phyloP scores from a whole-genome alignment of 192 early-diverging fungal genomes.

The Coemansia sp. region DNA sequence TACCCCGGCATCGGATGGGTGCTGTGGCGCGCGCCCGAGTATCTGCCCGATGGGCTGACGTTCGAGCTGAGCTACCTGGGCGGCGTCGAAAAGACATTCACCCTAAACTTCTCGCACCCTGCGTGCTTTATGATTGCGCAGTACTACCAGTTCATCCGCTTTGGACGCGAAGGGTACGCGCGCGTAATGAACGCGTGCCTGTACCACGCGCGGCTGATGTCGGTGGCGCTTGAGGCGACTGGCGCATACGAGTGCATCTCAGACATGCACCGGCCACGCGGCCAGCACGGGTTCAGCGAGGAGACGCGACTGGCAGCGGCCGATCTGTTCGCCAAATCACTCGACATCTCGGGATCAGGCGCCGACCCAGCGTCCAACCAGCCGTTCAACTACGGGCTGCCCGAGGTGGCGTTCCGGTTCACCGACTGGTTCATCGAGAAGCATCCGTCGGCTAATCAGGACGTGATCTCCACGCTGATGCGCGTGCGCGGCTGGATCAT shows the following conservation, averaged over 20 bases:
- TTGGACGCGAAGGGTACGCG: conserved; percentile 65
- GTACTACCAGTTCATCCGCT: conserved; percentile 78
- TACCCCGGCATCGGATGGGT: conserved; percentile 85
- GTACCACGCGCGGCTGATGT: conserved; percentile 59
- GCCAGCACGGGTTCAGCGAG: conserved; percentile 43
- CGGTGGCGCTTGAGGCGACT: conserved; percentile 54
- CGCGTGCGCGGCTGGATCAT: conserved; percentile 75
- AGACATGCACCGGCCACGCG: conserved; percentile 61
- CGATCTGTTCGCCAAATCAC: conserved; percentile 15
- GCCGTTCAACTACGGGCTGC: conserved; percentile 56
- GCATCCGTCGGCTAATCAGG: conserved; percentile 61
- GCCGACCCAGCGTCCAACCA: conserved; percentile 31
- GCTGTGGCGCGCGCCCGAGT: conserved; percentile 67
- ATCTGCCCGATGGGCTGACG: conserved; percentile 70
- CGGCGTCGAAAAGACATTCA: conserved; percentile 66
- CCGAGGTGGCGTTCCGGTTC: conserved; percentile 66
- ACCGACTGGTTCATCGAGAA: conserved; percentile 55
- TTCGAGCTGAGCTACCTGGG: conserved; percentile 78
- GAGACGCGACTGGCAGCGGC: conserved; percentile 25
- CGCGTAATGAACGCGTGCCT: conserved; percentile 66
- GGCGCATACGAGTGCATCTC: conserved; percentile 65
- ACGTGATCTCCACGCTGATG: conserved; percentile 58
- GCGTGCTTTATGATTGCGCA: conserved; percentile 76
- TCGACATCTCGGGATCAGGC: conserved; percentile 5
- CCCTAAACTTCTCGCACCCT: conserved; percentile 75